These are phyloP conservation scores for Calonectria henricotiae DNA, from an alignment of 2,329 filamentous ascomycete genomes.

Conservation along the genomic window DNA sequence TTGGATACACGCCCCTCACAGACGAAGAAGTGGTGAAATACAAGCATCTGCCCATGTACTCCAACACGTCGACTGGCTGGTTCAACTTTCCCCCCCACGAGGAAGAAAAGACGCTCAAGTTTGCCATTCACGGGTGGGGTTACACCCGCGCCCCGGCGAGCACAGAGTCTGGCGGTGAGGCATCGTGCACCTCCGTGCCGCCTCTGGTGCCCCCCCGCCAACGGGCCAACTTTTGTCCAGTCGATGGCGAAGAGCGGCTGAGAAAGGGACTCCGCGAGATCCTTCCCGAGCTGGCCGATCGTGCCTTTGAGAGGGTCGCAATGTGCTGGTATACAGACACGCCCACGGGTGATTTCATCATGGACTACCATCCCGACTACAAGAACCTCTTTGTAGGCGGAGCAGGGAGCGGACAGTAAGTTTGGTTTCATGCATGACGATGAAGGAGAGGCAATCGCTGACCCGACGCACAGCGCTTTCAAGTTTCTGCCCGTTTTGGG, in stretches of 20 bases:
- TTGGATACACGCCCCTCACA: slow-evolving; percentile 26
- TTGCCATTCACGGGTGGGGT: slow-evolving; percentile 25
- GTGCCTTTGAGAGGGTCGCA: slow-evolving; percentile 30
- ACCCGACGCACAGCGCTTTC: background rate
- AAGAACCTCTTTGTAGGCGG: slow-evolving; percentile 43
- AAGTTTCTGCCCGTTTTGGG: slow-evolving; percentile 15
- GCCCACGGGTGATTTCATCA: slow-evolving; percentile 46
- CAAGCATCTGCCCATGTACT: slow-evolving; percentile 42
- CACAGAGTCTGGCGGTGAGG: slow-evolving; percentile 2
- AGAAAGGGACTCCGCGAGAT: slow-evolving; percentile 1
- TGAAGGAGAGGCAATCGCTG: background rate
- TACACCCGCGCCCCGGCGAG: background rate
- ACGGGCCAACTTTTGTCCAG: slow-evolving; percentile 10
- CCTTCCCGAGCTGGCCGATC: slow-evolving; percentile 41
- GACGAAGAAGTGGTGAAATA: slow-evolving; percentile 41
- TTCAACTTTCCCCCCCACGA: slow-evolving; percentile 48
- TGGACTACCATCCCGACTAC: slow-evolving; percentile 47
- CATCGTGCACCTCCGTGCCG: slow-evolving; percentile 8
- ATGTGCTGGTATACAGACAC: slow-evolving; percentile 48
- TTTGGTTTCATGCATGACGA: background rate
- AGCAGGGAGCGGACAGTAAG: slow-evolving; percentile 47
- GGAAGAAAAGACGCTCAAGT: slow-evolving; percentile 44
- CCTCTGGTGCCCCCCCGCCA: background rate
- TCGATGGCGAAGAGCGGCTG: slow-evolving; percentile 8
- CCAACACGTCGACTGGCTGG: slow-evolving; percentile 46